Conservation (phyloP, 345 rosid genomes). For the Dipteronia dyeriana region DNA sequence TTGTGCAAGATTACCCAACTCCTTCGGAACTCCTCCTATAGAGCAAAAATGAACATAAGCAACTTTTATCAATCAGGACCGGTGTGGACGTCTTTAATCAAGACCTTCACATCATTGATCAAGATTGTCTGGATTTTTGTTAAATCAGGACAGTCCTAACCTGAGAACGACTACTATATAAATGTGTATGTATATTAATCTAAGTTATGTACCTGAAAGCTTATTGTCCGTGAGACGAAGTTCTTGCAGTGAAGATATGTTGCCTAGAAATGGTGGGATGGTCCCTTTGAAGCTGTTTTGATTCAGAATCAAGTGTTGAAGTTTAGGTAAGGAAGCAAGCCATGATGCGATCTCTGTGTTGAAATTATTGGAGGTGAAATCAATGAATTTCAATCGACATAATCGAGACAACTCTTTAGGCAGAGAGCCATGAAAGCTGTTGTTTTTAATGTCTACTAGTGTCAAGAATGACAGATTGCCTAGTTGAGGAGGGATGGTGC, state of each 20-base stretch:
- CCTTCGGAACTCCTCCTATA: neutral
- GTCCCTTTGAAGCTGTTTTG: slow-evolving; percentile 7
- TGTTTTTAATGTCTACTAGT: slow-evolving; percentile 3
- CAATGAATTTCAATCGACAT: neutral
- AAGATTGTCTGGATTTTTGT: too few relatives aligned
- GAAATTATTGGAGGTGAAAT: neutral
- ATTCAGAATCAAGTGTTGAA: neutral
- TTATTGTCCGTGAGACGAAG: neutral
- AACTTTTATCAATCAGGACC: neutral
- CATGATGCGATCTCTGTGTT: neutral
- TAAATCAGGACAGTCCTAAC: too few relatives aligned
- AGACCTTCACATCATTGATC: too few relatives aligned
- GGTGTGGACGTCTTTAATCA: too few relatives aligned
- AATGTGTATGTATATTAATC: too few relatives aligned
- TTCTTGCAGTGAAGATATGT: neutral
- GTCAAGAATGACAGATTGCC: slow-evolving; percentile 26
- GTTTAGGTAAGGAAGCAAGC: neutral
- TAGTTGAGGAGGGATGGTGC: slow-evolving; percentile 22
- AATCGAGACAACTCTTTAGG: slow-evolving; percentile 18
- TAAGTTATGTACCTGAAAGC: neutral
- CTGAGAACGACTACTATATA: too few relatives aligned
- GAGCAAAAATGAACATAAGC: neutral
- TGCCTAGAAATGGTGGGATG: neutral
- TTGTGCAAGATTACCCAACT: neutral
- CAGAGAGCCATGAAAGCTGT: slow-evolving; percentile 14